These are phyloP conservation scores for Fistulifera pelliculosa DNA, from an alignment of 108 stramenopile genomes.

Conservation along the genomic window DNA sequence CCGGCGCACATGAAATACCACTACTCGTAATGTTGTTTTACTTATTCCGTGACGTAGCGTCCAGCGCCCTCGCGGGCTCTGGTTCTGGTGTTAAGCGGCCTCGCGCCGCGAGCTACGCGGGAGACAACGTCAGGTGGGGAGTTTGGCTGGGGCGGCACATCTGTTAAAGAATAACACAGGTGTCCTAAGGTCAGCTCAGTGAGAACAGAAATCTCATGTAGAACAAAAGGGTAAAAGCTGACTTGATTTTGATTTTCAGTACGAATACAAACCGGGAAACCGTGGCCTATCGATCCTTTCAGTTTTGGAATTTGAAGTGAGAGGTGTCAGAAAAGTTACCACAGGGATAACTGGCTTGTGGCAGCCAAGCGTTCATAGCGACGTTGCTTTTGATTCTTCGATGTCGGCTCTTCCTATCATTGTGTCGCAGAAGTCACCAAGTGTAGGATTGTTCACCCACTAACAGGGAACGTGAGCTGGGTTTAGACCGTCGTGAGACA, in stretches of 20 bases:
- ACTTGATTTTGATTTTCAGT: conserved; percentile 97
- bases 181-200: conserved; percentile 95
- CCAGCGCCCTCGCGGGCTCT: conserved; percentile 75
- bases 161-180: conserved; percentile 79
- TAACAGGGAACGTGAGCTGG: conserved; percentile 95
- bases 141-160: conserved; percentile 95
- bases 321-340: conserved; percentile 99
- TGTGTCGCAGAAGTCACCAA: conserved; percentile 94
- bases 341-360: conserved; percentile 98
- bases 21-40: conserved; percentile 97
- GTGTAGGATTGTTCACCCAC: conserved; percentile 96
- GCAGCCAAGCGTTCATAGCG: conserved; percentile 84
- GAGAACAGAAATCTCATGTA: conserved; percentile 92
- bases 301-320: conserved; percentile 90
- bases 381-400: conserved; percentile 92
- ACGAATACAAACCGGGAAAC: conserved; percentile 93
- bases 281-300: conserved; percentile 97
- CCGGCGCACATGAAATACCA: conserved; percentile 90
- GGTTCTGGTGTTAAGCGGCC: conserved; percentile 62
- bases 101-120: conserved; percentile 63
- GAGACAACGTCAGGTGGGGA: conserved; percentile 92
- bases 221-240: conserved; percentile 92
- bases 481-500: conserved; percentile 98
- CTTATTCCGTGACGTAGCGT: conserved; percentile 86
- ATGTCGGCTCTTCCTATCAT: conserved; percentile 95